A percentile compares a stretch with the other conserved stretches of the same genome.
These are phyloP conservation scores for Ceratocystis cacaofunesta DNA, from an alignment of 2,329 filamentous ascomycete species.

Conservation along the genomic window DNA sequence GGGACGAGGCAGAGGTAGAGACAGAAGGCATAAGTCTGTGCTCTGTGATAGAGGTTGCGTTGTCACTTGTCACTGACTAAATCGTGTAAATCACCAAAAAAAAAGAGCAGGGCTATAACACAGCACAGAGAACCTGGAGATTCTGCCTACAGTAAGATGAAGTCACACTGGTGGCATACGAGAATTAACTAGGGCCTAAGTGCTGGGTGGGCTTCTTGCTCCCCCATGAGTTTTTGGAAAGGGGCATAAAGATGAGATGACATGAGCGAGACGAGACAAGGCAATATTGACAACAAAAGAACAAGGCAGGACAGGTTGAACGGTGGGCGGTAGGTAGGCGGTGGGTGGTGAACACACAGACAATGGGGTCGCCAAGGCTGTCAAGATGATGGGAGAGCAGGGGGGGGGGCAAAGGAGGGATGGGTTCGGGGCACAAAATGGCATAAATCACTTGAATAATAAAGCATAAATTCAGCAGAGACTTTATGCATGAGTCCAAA, in stretches of 20 bases:
- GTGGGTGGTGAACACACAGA: not conserved
- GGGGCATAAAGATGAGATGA: not conserved
- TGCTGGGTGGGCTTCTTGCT: too few species aligned
- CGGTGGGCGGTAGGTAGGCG: too few species aligned
- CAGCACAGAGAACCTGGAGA: too few species aligned
- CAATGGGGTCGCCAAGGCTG: not conserved
- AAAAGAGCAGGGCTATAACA: too few species aligned
- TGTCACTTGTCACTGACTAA: not conserved
- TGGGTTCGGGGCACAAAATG: too few species aligned
- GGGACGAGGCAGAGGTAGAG: not conserved
- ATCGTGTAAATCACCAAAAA: too few species aligned
- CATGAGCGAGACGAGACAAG: not conserved
- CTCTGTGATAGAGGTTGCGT: not conserved
- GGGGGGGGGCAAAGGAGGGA: not conserved
- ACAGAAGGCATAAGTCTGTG: not conserved
- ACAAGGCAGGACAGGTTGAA: too few species aligned
- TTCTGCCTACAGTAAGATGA: too few species aligned
- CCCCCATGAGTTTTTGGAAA: not conserved
- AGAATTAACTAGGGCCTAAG: too few species aligned
- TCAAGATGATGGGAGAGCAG: not conserved
- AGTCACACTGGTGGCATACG: too few species aligned
- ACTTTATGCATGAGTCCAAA: not conserved
- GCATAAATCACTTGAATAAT: too few species aligned
- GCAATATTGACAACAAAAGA: not conserved
- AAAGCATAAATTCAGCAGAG: not conserved